Conservation (phyloP, 2,329 filamentous ascomycete species). For the Phialophora macrospora region DNA sequence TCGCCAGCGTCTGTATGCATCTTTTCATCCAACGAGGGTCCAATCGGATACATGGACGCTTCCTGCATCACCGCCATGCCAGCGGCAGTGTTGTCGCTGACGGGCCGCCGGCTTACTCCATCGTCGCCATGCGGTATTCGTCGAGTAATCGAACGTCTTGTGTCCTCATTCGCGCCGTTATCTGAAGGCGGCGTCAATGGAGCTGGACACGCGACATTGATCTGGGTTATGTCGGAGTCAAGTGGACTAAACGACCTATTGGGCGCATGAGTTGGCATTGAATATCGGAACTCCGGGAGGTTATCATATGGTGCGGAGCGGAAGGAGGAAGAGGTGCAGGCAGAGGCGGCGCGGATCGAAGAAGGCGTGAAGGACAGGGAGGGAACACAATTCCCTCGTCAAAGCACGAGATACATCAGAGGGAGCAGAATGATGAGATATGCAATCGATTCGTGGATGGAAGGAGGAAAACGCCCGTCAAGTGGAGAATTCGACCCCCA, state of each 20-base stretch:
- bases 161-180: constrained; percentile 21
- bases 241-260: constrained; percentile 25
- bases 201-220: constrained; percentile 32
- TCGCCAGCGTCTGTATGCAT: constrained; percentile 16
- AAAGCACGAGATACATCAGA: constrained; percentile 21
- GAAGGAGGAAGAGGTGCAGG: not conserved
- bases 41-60: constrained; percentile 34
- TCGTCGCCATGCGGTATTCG: constrained; percentile 17
- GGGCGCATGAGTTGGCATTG: constrained; percentile 39
- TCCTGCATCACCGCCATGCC: constrained; percentile 39
- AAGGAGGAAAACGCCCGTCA: constrained; percentile 11
- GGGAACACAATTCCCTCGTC: constrained; percentile 9
- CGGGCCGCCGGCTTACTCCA: constrained; percentile 21
- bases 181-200: constrained; percentile 35
- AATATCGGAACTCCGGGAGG: constrained; percentile 24
- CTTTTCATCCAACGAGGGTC: constrained; percentile 21
- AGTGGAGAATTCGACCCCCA: constrained; percentile 11
- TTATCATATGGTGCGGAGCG: constrained; percentile 36
- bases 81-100: constrained; percentile 37
- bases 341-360: not conserved
- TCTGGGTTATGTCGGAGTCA: constrained; percentile 27
- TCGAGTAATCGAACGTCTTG: constrained; percentile 13
- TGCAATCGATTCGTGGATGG: constrained; percentile 13
- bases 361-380: constrained; percentile 8
- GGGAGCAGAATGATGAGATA: constrained; percentile 22